These are phyloP conservation scores for Didymella pinodella DNA, from an alignment of 2,329 filamentous ascomycete species.

Conservation along the genomic window DNA sequence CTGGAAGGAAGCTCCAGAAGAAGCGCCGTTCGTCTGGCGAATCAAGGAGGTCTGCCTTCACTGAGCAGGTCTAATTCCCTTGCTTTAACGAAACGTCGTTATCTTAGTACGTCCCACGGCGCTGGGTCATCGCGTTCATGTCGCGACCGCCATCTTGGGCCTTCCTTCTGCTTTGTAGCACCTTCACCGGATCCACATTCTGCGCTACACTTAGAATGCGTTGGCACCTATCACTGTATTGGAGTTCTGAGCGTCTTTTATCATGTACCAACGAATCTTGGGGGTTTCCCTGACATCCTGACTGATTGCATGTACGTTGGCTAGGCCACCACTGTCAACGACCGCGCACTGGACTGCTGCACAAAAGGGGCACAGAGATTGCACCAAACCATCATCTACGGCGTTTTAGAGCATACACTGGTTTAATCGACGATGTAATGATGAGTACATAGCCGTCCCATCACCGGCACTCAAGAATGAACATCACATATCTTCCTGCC, in stretches of 20 bases:
- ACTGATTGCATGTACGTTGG: slow-evolving; percentile 27
- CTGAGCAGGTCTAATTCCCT: slow-evolving; percentile 47
- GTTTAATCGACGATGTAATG: slow-evolving; percentile 24
- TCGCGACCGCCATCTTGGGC: slow-evolving; percentile 29
- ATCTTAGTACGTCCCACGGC: slow-evolving; percentile 25
- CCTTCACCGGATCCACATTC: slow-evolving; percentile 32
- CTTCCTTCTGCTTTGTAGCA: slow-evolving; percentile 35
- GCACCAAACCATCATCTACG: slow-evolving; percentile 20
- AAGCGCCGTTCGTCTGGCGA: slow-evolving; percentile 47
- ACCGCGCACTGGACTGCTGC: slow-evolving; percentile 21
- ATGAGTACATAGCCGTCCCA: slow-evolving; percentile 25
- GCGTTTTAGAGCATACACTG: slow-evolving; percentile 22
- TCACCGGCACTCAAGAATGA: slow-evolving; percentile 23
- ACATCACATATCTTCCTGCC: slow-evolving; percentile 18
- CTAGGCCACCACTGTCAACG: slow-evolving; percentile 9
- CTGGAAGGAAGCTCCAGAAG: slow-evolving; percentile 53
- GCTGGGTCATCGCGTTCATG: slow-evolving; percentile 29
- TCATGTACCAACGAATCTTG: slow-evolving; percentile 32
- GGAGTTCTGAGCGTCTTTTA: slow-evolving; percentile 37
- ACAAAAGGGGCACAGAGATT: slow-evolving; percentile 19
- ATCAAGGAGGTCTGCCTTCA: slow-evolving; percentile 47
- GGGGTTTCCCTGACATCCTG: slow-evolving; percentile 24
- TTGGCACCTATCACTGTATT: slow-evolving; percentile 31
- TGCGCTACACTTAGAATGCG: slow-evolving; percentile 22
- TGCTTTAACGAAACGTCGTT: slow-evolving; percentile 27